Evolutionary conservation across 345 rosid species (phyloP), one percentile per base, ranked within the genome.

Genomic region (Populus alba): DNA sequence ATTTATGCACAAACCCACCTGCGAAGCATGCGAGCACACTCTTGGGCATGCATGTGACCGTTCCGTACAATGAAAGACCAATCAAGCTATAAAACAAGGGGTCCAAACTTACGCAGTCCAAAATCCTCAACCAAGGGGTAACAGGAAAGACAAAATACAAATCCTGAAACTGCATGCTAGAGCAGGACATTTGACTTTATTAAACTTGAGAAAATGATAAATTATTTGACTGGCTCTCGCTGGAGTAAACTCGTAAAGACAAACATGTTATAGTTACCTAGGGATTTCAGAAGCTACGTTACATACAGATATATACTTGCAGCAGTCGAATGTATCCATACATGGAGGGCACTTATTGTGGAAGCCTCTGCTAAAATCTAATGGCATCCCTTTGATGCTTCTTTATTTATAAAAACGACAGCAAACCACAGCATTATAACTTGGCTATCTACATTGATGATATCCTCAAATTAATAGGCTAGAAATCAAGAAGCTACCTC

Each of bases 361-460:
- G 70, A 78, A 78, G 62, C 78, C 67, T 68, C 75, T 59, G 63
- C 39, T 77, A 35, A n/a, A 73, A 37, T 43, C 78, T 72, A 66
- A 33, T 35, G 78, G 35, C 33, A 63, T 68, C 73, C 71, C 23
- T 49, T 13, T 5, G 41, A n/a, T 55, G 75, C 65, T 49, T 79
- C 37, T 41, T 20, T 39, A 39, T 35, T 74, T 17, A 35, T 61
- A 7, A 8, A 8, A 39, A 53, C 6, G 18, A 51, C 63, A 55
- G 63, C 62, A 70, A 1, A 31, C 76, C 39, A 29, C 43, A 41
- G 70, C 45, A 20, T 74, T n/a, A 31, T 23, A 27, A 55, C 31
- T 73, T 35, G 67, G 47, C 57, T 22, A 23, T 37, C 71, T 66
- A 80, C 62, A 61, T 25, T 75, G 29, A 8, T 38, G 45, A 4